Percentiles rank a stretch among this genome's conserved stretches.
These are phyloP conservation scores for Paramecium pentaurelia DNA, from an alignment of 73 alveolate genomes.

Conservation along the genomic window DNA sequence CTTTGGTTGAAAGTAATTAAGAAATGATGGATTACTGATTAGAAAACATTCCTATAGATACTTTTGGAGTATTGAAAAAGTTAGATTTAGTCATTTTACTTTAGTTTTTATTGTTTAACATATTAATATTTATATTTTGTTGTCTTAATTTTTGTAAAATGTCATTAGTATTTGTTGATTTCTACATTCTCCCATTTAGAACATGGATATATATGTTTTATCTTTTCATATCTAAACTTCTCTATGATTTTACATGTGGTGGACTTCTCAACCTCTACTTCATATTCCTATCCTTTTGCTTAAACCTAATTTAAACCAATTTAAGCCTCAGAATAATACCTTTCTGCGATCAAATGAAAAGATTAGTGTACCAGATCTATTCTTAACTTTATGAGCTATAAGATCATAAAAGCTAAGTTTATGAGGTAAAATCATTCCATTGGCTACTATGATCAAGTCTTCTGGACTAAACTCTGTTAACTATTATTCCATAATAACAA, in stretches of 20 bases:
- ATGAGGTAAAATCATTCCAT: slow-evolving; percentile 43
- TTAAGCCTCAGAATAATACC: background rate
- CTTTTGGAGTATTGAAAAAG: background rate
- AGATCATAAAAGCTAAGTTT: slow-evolving; percentile 23
- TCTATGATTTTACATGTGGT: slow-evolving; percentile 28
- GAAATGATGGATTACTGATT: background rate
- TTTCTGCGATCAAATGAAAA: background rate
- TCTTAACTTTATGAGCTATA: slow-evolving; percentile 4
- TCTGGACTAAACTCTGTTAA: slow-evolving; percentile 44
- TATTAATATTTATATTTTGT: background rate
- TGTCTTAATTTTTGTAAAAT: background rate
- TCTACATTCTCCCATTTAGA: slow-evolving; percentile 49
- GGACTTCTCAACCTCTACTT: slow-evolving; percentile 46
- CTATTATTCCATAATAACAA: background rate
- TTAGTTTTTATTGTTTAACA: background rate
- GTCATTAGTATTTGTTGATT: slow-evolving; percentile 9
- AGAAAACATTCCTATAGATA: background rate
- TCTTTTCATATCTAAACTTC: slow-evolving; percentile 26
- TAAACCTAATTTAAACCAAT: background rate
- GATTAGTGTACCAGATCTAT: background rate
- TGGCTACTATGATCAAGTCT: slow-evolving; percentile 38
- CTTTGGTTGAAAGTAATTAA: background rate
- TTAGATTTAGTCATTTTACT: background rate
- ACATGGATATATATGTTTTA: slow-evolving; percentile 47
- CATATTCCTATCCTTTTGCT: slow-evolving; percentile 45